Evolutionary conservation across 2,329 filamentous ascomycete genomes (phyloP), one percentile per base, ranked within the genome.

Genomic region (Alternaria alternata): DNA sequence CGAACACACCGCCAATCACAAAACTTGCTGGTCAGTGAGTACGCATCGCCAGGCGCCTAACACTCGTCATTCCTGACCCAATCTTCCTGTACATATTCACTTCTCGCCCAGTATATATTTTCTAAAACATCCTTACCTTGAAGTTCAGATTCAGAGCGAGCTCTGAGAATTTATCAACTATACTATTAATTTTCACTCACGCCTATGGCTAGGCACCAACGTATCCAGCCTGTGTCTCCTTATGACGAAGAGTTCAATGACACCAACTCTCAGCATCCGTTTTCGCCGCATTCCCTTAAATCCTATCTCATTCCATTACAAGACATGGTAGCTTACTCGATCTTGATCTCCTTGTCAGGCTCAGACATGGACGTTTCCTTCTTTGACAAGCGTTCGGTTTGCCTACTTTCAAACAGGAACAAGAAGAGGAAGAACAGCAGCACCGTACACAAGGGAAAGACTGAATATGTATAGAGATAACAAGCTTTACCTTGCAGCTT

Each of bases 1-100:
- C 80, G 0, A 74, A 74, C 11, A 69, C 65, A 9, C 64, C 69
- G 20, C 79, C 78, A 2, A 65, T 76, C 38, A 80, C 66, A 24
- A 68, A 66, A 51, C 57, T 75, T 28, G 71, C 73, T 26, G 71
- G 70, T 4, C 51, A 66, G 46, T 62, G 57, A 54, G 14, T 38
- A 12, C 46, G 22, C 30, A 12, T 49, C 8, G 14, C 20, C 12
- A 20, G 24, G 46, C 46, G 32, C 18, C 16, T 34, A 14, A 18
- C 30, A 12, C 53, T 41, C 34, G 32, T 22, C 5, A 14, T 51
- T 30, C 16, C n/a, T 14, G 34, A 41, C 22, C 20, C 20, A 9
- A 30, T n/a, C 8, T 39, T 14, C 24, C n/a, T 41, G 34, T 41
- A 30, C 12, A 51, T 51, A 51, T 16, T 51, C 34, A 28, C 34